phyloP scores from a whole-genome alignment of 805 yeast genomes.

The Hemisphaericaspora nanyangensis region DNA sequence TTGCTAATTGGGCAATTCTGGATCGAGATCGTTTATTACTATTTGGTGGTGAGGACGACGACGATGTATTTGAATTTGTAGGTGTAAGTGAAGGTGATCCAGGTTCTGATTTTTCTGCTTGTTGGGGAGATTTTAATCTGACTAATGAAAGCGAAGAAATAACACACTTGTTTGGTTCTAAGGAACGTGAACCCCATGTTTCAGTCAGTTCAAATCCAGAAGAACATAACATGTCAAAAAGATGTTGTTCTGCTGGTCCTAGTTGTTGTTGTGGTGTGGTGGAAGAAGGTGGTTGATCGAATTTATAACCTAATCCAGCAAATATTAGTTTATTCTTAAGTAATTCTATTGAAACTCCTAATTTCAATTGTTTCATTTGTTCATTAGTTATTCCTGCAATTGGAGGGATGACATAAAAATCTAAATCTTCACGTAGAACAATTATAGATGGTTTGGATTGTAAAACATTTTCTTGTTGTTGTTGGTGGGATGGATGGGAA shows the following conservation, averaged over 20 bases:
- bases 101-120: neutral
- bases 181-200: conserved; percentile 84
- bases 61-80: conserved; percentile 38
- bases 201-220: conserved; percentile 72
- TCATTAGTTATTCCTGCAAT: conserved; percentile 49
- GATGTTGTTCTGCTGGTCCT: conserved; percentile 91
- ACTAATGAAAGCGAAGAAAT: conserved; percentile 77
- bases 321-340: conserved; percentile 60
- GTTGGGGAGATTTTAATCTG: conserved; percentile 36
- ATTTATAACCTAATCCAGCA: conserved; percentile 68
- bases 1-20: conserved; percentile 58
- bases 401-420: conserved; percentile 87
- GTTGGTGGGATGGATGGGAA: conserved; percentile 5
- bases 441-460: conserved; percentile 84
- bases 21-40: conserved; percentile 36
- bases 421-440: conserved; percentile 90
- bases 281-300: conserved; percentile 5
- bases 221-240: conserved; percentile 89
- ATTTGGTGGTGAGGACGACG: conserved; percentile 20
- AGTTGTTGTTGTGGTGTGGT: conserved; percentile 33
- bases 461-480: conserved; percentile 46
- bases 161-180: conserved; percentile 86
- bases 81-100: conserved; percentile 29
- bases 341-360: conserved; percentile 67
- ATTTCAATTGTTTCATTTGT: conserved; percentile 65